A percentile compares a stretch with the other conserved stretches of the same genome.
Evolutionary conservation across 2,329 filamentous ascomycete species (phyloP).

Genomic region (Arthrobotrys pseudoclavata): DNA sequence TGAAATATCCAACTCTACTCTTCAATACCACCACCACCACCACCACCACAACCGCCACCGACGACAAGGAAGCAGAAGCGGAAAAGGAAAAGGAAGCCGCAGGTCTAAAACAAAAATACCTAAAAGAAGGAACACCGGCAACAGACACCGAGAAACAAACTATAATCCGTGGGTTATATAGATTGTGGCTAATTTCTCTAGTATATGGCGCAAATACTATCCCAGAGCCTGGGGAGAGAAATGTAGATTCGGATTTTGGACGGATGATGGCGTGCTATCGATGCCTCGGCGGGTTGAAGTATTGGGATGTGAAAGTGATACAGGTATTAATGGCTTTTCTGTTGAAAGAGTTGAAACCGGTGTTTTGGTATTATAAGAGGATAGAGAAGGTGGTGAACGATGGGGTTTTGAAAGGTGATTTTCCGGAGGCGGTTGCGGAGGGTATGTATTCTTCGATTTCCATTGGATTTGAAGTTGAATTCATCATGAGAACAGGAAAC

Average conservation of each 20-base stretch:
- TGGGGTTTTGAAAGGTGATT: slow-evolving; percentile 21
- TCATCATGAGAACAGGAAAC: not conserved
- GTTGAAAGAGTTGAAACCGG: slow-evolving; percentile 29
- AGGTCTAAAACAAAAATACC: slow-evolving; percentile 15
- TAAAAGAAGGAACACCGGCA: slow-evolving; percentile 34
- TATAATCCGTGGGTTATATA: slow-evolving; percentile 39
- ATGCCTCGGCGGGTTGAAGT: slow-evolving; percentile 29
- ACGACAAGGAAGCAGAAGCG: not conserved
- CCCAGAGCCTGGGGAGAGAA: slow-evolving; percentile 20
- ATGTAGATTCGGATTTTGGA: slow-evolving; percentile 34
- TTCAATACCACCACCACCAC: slow-evolving; percentile 8
- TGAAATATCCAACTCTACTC: slow-evolving; percentile 42
- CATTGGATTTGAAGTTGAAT: not conserved
- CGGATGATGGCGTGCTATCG: slow-evolving; percentile 34
- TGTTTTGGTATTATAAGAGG: slow-evolving; percentile 30
- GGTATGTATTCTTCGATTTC: not conserved
- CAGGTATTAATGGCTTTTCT: slow-evolving; percentile 41
- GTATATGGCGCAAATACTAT: slow-evolving; percentile 36
- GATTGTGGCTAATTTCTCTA: slow-evolving; percentile 42
- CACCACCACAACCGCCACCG: too few species aligned
- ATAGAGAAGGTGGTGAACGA: slow-evolving; percentile 35
- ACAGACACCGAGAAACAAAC: slow-evolving; percentile 35
- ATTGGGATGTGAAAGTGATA: slow-evolving; percentile 48
- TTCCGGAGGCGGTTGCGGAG: slow-evolving; percentile 21
- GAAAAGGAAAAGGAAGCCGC: slow-evolving; percentile 13